Evolutionary conservation across 2,329 filamentous ascomycete species (phyloP), one percentile per base, ranked within the genome.

Genomic region (Emergomyces pasteurianus): DNA sequence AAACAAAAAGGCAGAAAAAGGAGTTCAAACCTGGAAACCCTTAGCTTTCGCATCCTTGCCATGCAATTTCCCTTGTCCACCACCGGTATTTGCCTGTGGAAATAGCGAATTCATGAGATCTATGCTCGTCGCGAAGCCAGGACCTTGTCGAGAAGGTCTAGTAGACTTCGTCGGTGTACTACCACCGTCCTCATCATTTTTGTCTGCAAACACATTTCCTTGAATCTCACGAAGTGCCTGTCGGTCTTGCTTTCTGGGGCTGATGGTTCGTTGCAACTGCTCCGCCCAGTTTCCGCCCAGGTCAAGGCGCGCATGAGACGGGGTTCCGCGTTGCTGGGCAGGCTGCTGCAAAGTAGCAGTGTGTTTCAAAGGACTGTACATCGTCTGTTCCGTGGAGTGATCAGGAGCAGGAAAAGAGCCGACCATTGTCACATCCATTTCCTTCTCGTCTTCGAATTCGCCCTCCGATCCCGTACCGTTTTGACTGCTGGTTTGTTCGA

Each of bases 61-160:
- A 59, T 77, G 75, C 65, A 80, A 80, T 40, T 12, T 55, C 21
- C 52, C 52, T 59, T 79, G 80, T 77, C 83, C 85, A 63, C 75
- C 70, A 67, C 75, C 72, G 62, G 70, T 49, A 12, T 49, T 70
- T 64, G 85, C 81, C 74, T 87, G 84, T 72, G 89, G 88, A 75
- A 95, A 96, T 60, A 96, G 79, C 55, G 90, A 95, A 72, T 95
- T 92, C 90, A 96, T 96, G 72, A 96, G 79, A 78, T 96, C 94
- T 76, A 97, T 95, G 70, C 89, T 92, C 23, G 88, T 96, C 23
- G 86, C 83, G 74, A 96, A 92, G 0, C 87, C 86, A 65, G 84
- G 83, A 65, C 84, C 83, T 59, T 81, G 60, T 21, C 56, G 58
- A 61, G 52, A 65, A 65, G 57, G 40, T 26, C 61, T 65, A 12